Evolutionary conservation across 176 grass and related monocot species (phyloP), one percentile per base, ranked within the genome.

Genomic region (Musa schizocarpa): DNA sequence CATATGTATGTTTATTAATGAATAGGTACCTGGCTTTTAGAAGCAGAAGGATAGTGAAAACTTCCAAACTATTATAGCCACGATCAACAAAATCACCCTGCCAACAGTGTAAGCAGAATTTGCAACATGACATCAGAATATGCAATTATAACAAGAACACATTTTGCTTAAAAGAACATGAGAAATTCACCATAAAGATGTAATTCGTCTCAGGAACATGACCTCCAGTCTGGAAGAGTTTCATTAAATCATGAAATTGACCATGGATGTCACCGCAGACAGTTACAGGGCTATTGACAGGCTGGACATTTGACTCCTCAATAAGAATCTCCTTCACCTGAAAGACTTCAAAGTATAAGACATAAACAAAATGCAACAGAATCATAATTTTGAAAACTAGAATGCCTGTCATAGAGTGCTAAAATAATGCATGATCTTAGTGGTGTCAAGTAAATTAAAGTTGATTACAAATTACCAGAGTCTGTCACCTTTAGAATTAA

Each of bases 51-150:
- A 99, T 95, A 24, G 96, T 88, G 82, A 99, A 99, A 70, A 99
- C 96, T 87, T 99, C 96, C 51, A 99, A 76, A 64, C 96, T 99
- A 72, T 99, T 99, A 69, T 93, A 99, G 51, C 96, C 96, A 52
- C 96, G 96, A 85, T 99, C 96, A 9, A 99, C 96, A 77, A 99
- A 99, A 86, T 99, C 96, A 29, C 96, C 96, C 96, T 99, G 81
- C 56, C 9, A 85, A 14, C 1, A 62, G 24, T 52, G 9, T 43
- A n/a, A 13, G 50, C 11, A 55, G 19, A 74, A 34, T 70, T 70
- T 70, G 17, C 9, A 50, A 9, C 16, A 21, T 19, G 10, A 52
- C 22, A n/a, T 11, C 68, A 51, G 34, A 43, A 43, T 34, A 26
- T 19, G 20, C 59, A 66, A 63, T 26, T 74, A 19, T 74, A 22